Percentiles rank a stretch among this genome's conserved stretches.
These are phyloP conservation scores for Begonia fuchsioides DNA, from an alignment of 306 rosid genomes.

Conservation along the genomic window DNA sequence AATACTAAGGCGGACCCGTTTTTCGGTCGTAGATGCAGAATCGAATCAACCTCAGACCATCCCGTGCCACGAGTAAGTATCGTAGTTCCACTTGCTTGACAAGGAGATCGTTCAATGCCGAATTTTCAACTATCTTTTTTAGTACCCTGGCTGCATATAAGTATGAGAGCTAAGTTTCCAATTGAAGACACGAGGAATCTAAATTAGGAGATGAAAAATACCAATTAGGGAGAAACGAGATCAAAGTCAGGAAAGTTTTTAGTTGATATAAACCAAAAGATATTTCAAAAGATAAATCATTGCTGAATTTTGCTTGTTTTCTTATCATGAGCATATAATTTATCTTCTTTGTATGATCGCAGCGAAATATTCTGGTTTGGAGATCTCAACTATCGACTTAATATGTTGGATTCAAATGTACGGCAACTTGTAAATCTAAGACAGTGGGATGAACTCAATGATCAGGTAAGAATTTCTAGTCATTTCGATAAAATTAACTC, in stretches of 20 bases:
- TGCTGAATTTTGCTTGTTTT: no score
- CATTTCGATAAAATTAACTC: no score
- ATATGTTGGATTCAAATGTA: slow-evolving; percentile 40
- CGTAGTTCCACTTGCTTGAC: not conserved
- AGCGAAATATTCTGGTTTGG: slow-evolving; percentile 97
- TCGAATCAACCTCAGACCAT: slow-evolving; percentile 68
- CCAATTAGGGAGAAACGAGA: no score
- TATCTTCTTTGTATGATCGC: slow-evolving; percentile 11
- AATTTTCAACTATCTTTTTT: not conserved
- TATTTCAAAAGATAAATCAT: no score
- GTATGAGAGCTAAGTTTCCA: no score
- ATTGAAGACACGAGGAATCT: no score
- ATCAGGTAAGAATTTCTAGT: slow-evolving; percentile 43
- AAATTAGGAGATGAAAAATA: no score
- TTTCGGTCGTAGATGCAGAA: slow-evolving; percentile 41
- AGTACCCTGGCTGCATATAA: not conserved
- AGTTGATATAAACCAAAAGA: no score
- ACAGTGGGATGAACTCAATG: slow-evolving; percentile 68
- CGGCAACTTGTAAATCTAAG: slow-evolving; percentile 49
- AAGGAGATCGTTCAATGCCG: not conserved
- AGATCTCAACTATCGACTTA: slow-evolving; percentile 87
- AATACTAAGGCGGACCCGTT: slow-evolving; percentile 65
- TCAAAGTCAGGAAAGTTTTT: no score
- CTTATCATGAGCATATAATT: not conserved
- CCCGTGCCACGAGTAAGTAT: slow-evolving; percentile 82